These are phyloP conservation scores for Ilex paraguariensis DNA, from an alignment of 305 asterid genomes.

Conservation along the genomic window DNA sequence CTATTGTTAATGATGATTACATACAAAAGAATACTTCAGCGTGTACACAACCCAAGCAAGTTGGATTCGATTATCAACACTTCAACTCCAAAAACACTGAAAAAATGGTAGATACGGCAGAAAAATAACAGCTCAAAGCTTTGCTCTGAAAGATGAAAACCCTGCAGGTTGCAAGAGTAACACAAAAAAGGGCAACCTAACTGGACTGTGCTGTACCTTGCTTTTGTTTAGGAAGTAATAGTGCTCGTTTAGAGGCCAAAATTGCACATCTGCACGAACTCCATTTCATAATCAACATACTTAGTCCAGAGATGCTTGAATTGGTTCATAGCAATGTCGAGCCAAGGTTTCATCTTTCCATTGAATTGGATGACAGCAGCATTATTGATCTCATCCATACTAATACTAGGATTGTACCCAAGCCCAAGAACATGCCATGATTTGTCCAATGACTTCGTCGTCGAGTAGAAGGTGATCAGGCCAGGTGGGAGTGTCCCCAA, in stretches of 20 bases:
- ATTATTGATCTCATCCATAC: constrained; percentile 62
- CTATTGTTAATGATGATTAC: not conserved
- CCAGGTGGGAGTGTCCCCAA: constrained; percentile 66
- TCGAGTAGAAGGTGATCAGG: constrained; percentile 50
- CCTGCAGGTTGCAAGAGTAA: constrained; percentile 15
- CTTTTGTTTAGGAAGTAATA: constrained; percentile 15
- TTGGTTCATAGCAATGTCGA: constrained; percentile 71
- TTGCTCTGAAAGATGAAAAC: constrained; percentile 27
- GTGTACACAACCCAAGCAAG: not conserved
- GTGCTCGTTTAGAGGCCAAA: constrained; percentile 63
- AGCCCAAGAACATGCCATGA: constrained; percentile 75
- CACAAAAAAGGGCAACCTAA: constrained; percentile 19
- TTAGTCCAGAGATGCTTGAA: constrained; percentile 76
- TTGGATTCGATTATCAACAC: not conserved
- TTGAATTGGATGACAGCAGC: constrained; percentile 77
- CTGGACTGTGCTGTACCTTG: constrained; percentile 17
- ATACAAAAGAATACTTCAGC: not conserved
- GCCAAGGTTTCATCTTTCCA: constrained; percentile 84
- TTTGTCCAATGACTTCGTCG: constrained; percentile 60
- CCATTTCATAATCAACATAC: constrained; percentile 78
- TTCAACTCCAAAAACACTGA: constrained; percentile 15
- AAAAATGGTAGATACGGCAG: constrained; percentile 21
- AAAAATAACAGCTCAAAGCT: constrained; percentile 32
- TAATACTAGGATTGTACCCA: constrained; percentile 71
- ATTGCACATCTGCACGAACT: constrained; percentile 88